Evolutionary conservation across 176 grass and related monocot genomes (phyloP), one percentile per base, ranked within the genome.

Genomic region (Cenchrus americanus): DNA sequence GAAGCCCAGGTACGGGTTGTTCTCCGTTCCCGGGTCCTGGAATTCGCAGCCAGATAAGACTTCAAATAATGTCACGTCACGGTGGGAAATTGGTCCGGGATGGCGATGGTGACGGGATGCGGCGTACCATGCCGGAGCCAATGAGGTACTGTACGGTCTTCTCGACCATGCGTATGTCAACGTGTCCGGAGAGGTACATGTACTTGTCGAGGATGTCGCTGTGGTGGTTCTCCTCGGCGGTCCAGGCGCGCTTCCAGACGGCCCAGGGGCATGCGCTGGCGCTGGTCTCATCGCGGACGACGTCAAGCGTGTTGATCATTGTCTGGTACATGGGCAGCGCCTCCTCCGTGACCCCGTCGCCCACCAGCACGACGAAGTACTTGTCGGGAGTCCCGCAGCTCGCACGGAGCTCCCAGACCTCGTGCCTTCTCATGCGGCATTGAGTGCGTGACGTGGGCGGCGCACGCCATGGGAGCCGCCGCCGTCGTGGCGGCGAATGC

Each of bases 271-370:
- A 87, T 0, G 66, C 71, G 83, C 96, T 98, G 67, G 96, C 93
- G 46, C 96, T 93, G 8, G 96, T 98, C 85, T 98, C 96, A 18
- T 98, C 93, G 44, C 85, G 87, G 15, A 98, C 91, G 37, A 89
- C 96, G 75, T 98, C 93, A 5, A 98, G 82, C 10, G 93, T 98
- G 91, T 95, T 98, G 83, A 98, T 95, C 96, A 98, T 98, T 67
- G 93, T 98, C 86, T 98, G 96, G 84, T 98, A 98, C 66, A 91
- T 98, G 22, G 96, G 96, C 24, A 95, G 74, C 71, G 93, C 96
- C 93, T 98, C 96, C 87, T 98, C 96, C 24, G 96, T 96, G 26
- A 98, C 50, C 96, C 95, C 94, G 87, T 98, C 91, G 0, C 96
- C 96, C 0, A 98, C 91, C 10, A 98, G 89, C 80, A 95, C 89